Evolutionary conservation across 169 alveolate genomes (phyloP), one percentile per base, ranked within the genome.

Genomic region (Plasmodium fragile): DNA sequence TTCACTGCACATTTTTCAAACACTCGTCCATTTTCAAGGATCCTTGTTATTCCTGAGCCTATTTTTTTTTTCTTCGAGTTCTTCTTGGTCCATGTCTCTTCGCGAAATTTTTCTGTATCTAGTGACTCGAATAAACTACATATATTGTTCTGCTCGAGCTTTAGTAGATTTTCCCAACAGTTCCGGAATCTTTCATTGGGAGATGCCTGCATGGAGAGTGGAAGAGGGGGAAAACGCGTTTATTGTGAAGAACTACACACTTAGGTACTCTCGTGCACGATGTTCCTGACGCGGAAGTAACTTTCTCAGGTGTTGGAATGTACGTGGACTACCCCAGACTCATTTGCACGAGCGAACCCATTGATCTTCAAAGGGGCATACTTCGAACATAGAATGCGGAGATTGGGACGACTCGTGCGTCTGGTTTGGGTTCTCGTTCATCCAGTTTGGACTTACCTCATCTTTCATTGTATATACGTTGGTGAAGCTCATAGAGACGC

Each of bases 1-100:
- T 96, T 96, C 1, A 96, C 97, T 1, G 97, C 98, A 43, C 97
- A 98, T 65, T 97, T 97, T 78, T 97, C 98, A 92, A 96, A 96
- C 34, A 97, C 97, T 22, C 53, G 82, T 11, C 98, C 98, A 85
- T 95, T 95, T 94, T 97, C 95, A 3, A 97, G 49, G 2, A 97
- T 96, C 52, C 97, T 94, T 0, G 97, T 96, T 25, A 87, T 70
- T 73, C 98, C 98, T 30, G 97, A 95, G 10, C 98, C 98, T 39
- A 82, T 32, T 52, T 94, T 92, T 36, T 89, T 89, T 28, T 69
- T 59, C 70, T 89, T 89, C 25, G 72, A 53, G 69, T 92, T 93
- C 55, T 95, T 92, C 45, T 98, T 93, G 11, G 34, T 55, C 98
- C 98, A 97, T 32, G 80, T 59, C 30, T 95, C 97, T 65, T 91